These are phyloP conservation scores for Skeletonema tropicum DNA, from an alignment of 108 stramenopile genomes.

Conservation along the genomic window DNA sequence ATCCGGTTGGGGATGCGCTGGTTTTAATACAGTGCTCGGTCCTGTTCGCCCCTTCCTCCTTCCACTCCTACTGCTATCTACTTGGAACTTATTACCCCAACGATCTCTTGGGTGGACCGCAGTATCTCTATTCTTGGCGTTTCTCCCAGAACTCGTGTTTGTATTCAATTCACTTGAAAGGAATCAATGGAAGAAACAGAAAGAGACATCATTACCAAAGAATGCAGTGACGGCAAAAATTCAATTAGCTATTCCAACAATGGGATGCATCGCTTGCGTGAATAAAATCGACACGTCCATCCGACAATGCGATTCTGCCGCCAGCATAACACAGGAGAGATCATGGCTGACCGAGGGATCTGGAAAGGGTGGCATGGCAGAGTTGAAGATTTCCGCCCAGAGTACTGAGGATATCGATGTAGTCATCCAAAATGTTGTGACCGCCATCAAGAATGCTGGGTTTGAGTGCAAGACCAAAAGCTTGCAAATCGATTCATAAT, in stretches of 20 bases:
- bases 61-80: constrained; percentile 26
- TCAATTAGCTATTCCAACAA: constrained; percentile 67
- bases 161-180: constrained; percentile 41
- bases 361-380: constrained; percentile 55
- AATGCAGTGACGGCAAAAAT: constrained; percentile 26
- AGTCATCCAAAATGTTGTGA: constrained; percentile 28
- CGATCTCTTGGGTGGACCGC: constrained; percentile 23
- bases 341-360: constrained; percentile 59
- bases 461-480: constrained; percentile 33
- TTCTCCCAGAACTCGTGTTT: constrained; percentile 74
- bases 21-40: constrained; percentile 83
- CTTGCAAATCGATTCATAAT: constrained; percentile 11
- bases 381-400: constrained; percentile 21
- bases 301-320: constrained; percentile 38
- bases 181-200: constrained; percentile 1
- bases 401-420: constrained; percentile 40
- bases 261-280: constrained; percentile 91
- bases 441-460: constrained; percentile 46
- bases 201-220: not conserved
- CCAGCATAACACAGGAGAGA: constrained; percentile 38
- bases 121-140: constrained; percentile 51
- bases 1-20: constrained; percentile 72
- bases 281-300: constrained; percentile 73
- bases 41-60: constrained; percentile 30
- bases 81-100: constrained; percentile 24